A percentile compares a stretch with the other conserved stretches of the same genome.
Conservation (phyloP, 2,329 filamentous ascomycete genomes). For the Chrysoporthe cubensis region DNA sequence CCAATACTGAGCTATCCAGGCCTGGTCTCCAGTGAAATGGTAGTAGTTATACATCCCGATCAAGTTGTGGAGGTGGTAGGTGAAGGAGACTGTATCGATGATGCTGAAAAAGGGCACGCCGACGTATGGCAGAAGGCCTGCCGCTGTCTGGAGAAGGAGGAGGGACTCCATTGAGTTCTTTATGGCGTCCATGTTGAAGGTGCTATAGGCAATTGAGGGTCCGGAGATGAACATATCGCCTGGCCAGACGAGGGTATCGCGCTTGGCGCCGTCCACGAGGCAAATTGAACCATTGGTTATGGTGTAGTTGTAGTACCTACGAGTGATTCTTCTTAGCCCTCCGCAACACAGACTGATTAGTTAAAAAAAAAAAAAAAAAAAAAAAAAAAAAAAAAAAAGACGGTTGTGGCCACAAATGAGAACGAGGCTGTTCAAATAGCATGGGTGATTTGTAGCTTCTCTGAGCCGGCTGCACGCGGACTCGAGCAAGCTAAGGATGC, state of each 20-base stretch:
- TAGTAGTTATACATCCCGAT: conserved; percentile 63
- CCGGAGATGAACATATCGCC: conserved; percentile 64
- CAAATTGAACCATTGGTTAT: conserved; percentile 39
- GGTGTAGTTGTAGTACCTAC: conserved; percentile 40
- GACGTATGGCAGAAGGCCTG: conserved; percentile 50
- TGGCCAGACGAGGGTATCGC: conserved; percentile 63
- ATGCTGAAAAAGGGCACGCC: conserved; percentile 45
- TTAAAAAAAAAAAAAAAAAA: too few relatives aligned
- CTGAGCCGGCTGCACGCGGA: too few relatives aligned
- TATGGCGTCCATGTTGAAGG: conserved; percentile 54
- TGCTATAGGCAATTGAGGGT: conserved; percentile 57
- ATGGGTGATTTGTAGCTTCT: too few relatives aligned
- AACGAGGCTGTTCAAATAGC: too few relatives aligned
- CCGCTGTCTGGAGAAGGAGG: conserved; percentile 47
- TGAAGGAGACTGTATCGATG: conserved; percentile 44
- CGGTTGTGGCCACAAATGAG: too few relatives aligned
- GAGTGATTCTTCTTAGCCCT: not conserved
- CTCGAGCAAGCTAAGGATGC: too few relatives aligned
- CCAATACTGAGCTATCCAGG: conserved; percentile 53
- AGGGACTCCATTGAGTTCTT: conserved; percentile 53
- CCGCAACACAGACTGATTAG: not conserved
- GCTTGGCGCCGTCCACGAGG: conserved; percentile 59
- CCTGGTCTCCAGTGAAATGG: conserved; percentile 56
- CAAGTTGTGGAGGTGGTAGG: conserved; percentile 63
- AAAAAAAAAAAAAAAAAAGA: too few relatives aligned